Evolutionary conservation across 1,284 basidiomycete genomes (phyloP), one percentile per base, ranked within the genome.

Genomic region (Apiotrichum sp.): DNA sequence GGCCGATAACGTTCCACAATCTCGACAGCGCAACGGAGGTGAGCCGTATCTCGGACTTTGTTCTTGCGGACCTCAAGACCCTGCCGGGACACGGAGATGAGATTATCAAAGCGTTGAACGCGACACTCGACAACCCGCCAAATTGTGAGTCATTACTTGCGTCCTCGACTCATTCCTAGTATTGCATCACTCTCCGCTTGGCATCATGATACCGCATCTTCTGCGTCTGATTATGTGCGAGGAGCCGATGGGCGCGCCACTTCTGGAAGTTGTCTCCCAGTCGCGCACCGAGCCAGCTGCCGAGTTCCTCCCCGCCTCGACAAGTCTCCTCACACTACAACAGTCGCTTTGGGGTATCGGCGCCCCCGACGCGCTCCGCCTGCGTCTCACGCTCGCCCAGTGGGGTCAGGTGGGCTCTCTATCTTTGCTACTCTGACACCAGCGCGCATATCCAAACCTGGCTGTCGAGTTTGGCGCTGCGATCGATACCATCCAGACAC

Each of bases 21-120:
- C 65, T 73, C 40, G 66, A 69, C 53, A 62, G 53, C 14, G 56
- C 59, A 33, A 69, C 65, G 2, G 71, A 74, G n/a, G 66, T 66
- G 4, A 56, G 59, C 31, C 55, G 71, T 35, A 52, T 56, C 9
- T 58, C 63, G n/a, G 61, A 56, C 22, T 63, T 73, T 43, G 45
- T 63, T 14, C 8, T 70, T 4, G 64, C 63, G 13, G 65, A 73
- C 40, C 50, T 72, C 9, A 62, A 62, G 22, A 54, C 46, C 47
- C 50, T n/a, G 5, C 46, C 54, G 4, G 35, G 50, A 4, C 41
- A 39, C 40, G 45, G 47, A 38, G 52, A 53, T 33, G 29, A 38
- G 6, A 6, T 47, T 8, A 32, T 47, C 2, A 14, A 35, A 0
- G 49, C 31, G 36, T 5, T 55, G 29, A 4, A 2, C 1, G 22